These are phyloP conservation scores for Sporothrix variecibatus DNA, from an alignment of 2,329 filamentous ascomycete genomes.

Conservation along the genomic window DNA sequence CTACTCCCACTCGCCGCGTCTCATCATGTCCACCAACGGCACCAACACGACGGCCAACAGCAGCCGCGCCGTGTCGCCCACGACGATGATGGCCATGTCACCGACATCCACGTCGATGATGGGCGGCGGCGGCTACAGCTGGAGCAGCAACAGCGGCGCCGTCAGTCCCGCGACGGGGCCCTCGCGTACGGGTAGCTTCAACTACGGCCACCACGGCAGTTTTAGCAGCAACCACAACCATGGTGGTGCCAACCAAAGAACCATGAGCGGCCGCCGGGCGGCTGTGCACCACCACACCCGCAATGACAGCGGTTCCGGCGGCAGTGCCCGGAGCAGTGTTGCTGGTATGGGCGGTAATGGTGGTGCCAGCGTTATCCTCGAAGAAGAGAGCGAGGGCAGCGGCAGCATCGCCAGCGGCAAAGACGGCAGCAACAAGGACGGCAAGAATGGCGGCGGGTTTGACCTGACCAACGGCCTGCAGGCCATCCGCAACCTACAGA, in stretches of 20 bases:
- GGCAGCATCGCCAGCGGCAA: slow-evolving; percentile 25
- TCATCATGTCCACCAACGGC: background rate
- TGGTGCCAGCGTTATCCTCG: slow-evolving; percentile 13
- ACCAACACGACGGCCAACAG: background rate
- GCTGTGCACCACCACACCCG: slow-evolving; percentile 34
- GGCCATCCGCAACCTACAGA: slow-evolving; percentile 36
- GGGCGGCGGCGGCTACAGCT: slow-evolving; percentile 23
- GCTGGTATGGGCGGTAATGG: slow-evolving; percentile 24
- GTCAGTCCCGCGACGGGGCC: slow-evolving; percentile 8
- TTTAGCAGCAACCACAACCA: background rate
- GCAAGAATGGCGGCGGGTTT: background rate
- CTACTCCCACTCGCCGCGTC: background rate
- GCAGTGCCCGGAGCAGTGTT: slow-evolving; percentile 29
- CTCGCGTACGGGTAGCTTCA: slow-evolving; percentile 3
- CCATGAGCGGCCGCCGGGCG: slow-evolving; percentile 7
- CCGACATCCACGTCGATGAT: background rate
- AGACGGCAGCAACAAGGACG: slow-evolving; percentile 1
- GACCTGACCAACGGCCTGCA: slow-evolving; percentile 34
- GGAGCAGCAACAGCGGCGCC: slow-evolving; percentile 16
- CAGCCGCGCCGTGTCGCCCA: background rate
- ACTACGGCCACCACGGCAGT: background rate
- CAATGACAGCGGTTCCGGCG: slow-evolving; percentile 32
- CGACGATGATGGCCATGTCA: slow-evolving; percentile 12
- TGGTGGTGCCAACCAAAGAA: slow-evolving; percentile 23
- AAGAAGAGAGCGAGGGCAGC: slow-evolving; percentile 28